Base-by-base conservation (phyloP, 2,329 filamentous ascomycete genomes). In the Ophiostoma ulmi region DNA sequence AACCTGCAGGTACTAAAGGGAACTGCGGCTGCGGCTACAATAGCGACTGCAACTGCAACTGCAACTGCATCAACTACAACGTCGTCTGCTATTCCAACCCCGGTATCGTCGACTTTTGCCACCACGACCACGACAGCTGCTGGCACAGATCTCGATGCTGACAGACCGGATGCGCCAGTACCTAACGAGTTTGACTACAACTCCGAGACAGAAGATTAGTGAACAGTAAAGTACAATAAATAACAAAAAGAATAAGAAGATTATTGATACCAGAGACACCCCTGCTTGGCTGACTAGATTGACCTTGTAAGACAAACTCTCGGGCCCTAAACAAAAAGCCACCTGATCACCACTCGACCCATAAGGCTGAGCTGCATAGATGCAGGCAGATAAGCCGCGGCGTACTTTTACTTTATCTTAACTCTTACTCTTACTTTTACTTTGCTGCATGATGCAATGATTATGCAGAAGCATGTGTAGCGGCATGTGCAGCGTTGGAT, bases 131-230 rank as follows among this genome's bases (percentile, higher is more conserved):
- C 26, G 22, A 7, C 35, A n/a, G 36, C 36, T 39, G 20, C 35
- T n/a, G 20, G n/a, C 20, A 22, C 14, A 31, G 39, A 48, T 39
- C n/a, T 39, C n/a, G 65, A 67, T 67, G n/a, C 22, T 8, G 39
- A 70, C 22, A 73, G 70, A 10, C 71, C 69, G 14, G 74, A 72
- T 7, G 75, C 71, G 17, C 75, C 73, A 4, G 73, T 79, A 35
- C 78, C 78, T 8, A n/a, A 65, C 0, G 73, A 71, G 0, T 79
- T 79, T 69, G 77, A 77, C 38, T 79, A 79, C 68, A 66, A 76
- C 41, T 76, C 78, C 1, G 78, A 78, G 22, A 75, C 75, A 41
- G 70, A 72, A 26, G 44, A 68, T 39, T 22, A 58, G 48, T 38
- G 52, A 26, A 13, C n/a, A 58, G 63, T 36, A 52, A 20, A 31